Conservation (phyloP, 2,329 filamentous ascomycete species). For the Fusarium sp. region DNA sequence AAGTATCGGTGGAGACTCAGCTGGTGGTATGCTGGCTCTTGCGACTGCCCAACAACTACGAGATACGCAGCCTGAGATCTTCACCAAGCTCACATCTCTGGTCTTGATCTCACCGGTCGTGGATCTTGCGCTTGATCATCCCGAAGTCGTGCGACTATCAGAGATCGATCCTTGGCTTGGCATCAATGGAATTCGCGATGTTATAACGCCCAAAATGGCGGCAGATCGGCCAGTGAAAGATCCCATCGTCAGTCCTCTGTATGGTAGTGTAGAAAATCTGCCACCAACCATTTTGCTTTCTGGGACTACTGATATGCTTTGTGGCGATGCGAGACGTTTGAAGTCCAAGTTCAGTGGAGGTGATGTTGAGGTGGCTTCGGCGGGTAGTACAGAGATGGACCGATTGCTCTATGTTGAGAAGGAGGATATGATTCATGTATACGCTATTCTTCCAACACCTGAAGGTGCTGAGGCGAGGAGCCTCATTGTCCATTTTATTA, state of each 20-base stretch:
- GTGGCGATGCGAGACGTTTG: background rate
- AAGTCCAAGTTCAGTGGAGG: background rate
- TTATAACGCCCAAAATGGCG: background rate
- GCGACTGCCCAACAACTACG: background rate
- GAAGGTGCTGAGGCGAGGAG: constrained; percentile 1
- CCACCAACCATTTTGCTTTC: background rate
- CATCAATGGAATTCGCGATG: background rate
- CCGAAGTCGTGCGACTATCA: background rate
- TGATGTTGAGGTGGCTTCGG: background rate
- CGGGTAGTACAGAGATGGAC: background rate
- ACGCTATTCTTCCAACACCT: background rate
- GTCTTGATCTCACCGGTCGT: background rate
- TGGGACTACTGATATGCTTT: background rate
- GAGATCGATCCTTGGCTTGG: constrained; percentile 1
- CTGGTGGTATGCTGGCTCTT: constrained; percentile 1
- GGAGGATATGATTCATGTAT: constrained; percentile 4
- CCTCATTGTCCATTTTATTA: background rate
- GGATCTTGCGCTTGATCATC: background rate
- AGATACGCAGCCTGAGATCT: background rate
- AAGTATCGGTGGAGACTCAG: background rate
- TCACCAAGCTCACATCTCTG: background rate
- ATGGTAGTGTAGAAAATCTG: background rate
- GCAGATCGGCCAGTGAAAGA: background rate
- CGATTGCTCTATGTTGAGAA: constrained; percentile 6
- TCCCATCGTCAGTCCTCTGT: background rate